phyloP scores from a whole-genome alignment of 306 rosid genomes.

The Vicia sativa region DNA sequence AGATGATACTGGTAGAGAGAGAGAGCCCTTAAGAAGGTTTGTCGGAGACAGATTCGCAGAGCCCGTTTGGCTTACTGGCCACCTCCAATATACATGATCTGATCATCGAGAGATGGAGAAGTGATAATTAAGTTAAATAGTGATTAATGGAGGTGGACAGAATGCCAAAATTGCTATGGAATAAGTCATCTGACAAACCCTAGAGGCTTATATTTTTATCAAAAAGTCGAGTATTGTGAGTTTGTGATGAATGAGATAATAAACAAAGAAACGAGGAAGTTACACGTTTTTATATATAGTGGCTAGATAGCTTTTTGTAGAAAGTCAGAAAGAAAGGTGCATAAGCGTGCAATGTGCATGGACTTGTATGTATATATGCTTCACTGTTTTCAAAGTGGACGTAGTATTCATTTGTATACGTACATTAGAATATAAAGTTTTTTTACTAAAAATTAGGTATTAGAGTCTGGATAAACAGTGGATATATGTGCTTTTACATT shows the following conservation, averaged over 20 bases:
- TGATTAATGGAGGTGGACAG: slow-evolving; percentile 69
- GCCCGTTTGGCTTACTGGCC: slow-evolving; percentile 63
- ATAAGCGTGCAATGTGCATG: slow-evolving; percentile 80
- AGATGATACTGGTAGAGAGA: background rate
- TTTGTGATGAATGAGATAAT: slow-evolving; percentile 14
- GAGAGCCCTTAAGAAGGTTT: slow-evolving; percentile 44
- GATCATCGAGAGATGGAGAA: background rate
- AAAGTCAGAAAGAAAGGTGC: slow-evolving; percentile 43
- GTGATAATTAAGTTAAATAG: background rate
- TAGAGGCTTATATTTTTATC: slow-evolving; percentile 33
- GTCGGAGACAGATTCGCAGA: slow-evolving; percentile 61
- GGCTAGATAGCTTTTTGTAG: slow-evolving; percentile 26
- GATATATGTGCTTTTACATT: too few relatives aligned
- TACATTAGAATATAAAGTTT: too few relatives aligned
- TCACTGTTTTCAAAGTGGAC: background rate
- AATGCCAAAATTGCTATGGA: slow-evolving; percentile 78
- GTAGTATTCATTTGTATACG: too few relatives aligned
- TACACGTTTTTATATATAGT: slow-evolving; percentile 10
- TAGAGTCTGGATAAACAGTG: too few relatives aligned
- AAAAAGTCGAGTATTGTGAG: background rate
- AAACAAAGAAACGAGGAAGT: background rate
- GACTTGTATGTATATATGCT: slow-evolving; percentile 41
- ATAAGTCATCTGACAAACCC: slow-evolving; percentile 70
- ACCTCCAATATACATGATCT: slow-evolving; percentile 46
- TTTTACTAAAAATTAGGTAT: too few relatives aligned